These are phyloP conservation scores for Scheffersomyces lignicola DNA, from an alignment of 1,139 yeast genomes.

Conservation along the genomic window DNA sequence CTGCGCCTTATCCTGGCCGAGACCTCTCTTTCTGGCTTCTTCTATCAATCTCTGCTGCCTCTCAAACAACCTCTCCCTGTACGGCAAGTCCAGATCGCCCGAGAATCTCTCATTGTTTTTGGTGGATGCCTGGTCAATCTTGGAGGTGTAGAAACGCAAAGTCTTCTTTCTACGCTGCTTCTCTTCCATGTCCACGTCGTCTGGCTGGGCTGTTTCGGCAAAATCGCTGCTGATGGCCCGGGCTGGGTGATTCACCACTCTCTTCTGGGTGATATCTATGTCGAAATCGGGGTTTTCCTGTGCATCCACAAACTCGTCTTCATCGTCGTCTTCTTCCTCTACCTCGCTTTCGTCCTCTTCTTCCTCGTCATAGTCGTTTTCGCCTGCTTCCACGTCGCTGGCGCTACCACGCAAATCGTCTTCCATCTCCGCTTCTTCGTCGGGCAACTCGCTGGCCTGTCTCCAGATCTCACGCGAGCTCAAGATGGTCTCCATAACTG, in stretches of 20 bases:
- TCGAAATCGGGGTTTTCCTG: slow-evolving; percentile 24
- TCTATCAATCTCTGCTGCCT: slow-evolving; percentile 83
- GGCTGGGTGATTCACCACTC: slow-evolving; percentile 40
- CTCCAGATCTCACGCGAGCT: slow-evolving; percentile 89
- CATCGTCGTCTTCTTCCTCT: slow-evolving; percentile 23
- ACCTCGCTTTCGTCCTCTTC: slow-evolving; percentile 19
- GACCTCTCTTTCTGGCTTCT: slow-evolving; percentile 86
- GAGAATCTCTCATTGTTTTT: slow-evolving; percentile 53
- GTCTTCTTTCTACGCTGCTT: slow-evolving; percentile 80
- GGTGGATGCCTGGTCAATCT: slow-evolving; percentile 81
- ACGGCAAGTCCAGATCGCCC: slow-evolving; percentile 94
- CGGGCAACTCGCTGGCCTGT: slow-evolving; percentile 59
- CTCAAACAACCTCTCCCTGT: slow-evolving; percentile 84
- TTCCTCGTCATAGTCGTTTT: slow-evolving; percentile 10
- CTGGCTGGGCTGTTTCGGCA: slow-evolving; percentile 66
- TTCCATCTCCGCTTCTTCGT: slow-evolving; percentile 11
- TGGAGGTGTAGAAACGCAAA: slow-evolving; percentile 93
- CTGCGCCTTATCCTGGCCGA: slow-evolving; percentile 46
- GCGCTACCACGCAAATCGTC: slow-evolving; percentile 2
- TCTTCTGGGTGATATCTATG: slow-evolving; percentile 51
- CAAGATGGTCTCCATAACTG: slow-evolving; percentile 83
- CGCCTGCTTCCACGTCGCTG: slow-evolving; percentile 11
- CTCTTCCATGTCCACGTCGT: slow-evolving; percentile 78
- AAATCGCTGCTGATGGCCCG: slow-evolving; percentile 46
- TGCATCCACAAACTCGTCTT: slow-evolving; percentile 28